Percentiles rank a stretch among this genome's conserved stretches.
Evolutionary conservation across 139 green algal species (phyloP).

Genomic region (Yamagishiella unicocca): DNA sequence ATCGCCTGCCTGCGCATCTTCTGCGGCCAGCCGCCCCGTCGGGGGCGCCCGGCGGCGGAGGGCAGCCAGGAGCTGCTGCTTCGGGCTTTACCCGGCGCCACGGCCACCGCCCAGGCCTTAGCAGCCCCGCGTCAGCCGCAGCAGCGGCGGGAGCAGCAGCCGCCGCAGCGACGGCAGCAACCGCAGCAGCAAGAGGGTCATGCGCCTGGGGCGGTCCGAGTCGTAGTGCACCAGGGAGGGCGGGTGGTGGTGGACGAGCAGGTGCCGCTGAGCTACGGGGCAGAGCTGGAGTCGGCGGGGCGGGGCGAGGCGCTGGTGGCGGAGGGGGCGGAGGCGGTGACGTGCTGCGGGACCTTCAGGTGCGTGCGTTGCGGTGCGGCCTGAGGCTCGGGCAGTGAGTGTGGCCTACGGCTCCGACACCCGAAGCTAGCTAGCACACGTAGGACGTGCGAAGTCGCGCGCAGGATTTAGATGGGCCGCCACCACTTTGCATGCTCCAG

Average conservation of each 20-base stretch:
- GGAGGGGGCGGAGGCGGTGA: neutral
- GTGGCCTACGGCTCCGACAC: neutral
- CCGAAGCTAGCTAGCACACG: neutral
- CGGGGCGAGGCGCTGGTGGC: neutral
- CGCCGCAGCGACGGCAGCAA: neutral
- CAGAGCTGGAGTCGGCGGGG: neutral
- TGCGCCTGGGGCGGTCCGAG: neutral
- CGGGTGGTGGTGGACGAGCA: neutral
- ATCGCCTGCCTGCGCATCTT: neutral
- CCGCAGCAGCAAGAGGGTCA: neutral
- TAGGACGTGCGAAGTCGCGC: neutral
- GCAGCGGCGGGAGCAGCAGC: neutral
- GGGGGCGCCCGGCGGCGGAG: neutral
- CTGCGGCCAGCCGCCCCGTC: too few relatives aligned
- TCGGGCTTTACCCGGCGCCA: neutral
- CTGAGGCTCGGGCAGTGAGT: neutral
- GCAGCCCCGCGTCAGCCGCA: neutral
- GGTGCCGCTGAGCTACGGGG: neutral
- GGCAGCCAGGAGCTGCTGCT: neutral
- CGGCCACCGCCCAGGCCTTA: too few relatives aligned
- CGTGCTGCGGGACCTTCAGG: too few relatives aligned
- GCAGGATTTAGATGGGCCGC: too few relatives aligned
- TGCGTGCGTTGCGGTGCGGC: neutral
- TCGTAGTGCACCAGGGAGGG: neutral
- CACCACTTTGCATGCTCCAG: too few relatives aligned